Conservation (phyloP, 768 basidiomycete species). For the Lyophyllum decastes region DNA sequence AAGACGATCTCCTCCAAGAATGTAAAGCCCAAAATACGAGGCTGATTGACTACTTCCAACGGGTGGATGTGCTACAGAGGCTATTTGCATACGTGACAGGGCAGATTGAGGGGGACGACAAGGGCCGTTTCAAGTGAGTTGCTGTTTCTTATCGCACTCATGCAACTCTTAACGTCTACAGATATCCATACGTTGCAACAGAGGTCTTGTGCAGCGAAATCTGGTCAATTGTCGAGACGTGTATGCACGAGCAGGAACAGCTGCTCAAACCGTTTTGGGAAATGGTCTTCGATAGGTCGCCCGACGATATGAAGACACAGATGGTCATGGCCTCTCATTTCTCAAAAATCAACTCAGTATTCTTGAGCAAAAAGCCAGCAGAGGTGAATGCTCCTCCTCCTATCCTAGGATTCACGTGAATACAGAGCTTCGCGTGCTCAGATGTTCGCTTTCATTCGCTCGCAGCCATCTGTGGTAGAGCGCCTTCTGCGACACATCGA, state of each 20-base stretch:
- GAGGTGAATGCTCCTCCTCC: slow-evolving; percentile 64
- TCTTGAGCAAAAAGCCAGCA: slow-evolving; percentile 84
- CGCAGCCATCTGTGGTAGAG: slow-evolving; percentile 79
- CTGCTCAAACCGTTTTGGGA: slow-evolving; percentile 92
- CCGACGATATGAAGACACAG: slow-evolving; percentile 85
- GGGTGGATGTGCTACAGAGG: slow-evolving; percentile 77
- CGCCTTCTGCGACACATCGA: slow-evolving; percentile 85
- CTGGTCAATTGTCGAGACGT: slow-evolving; percentile 93
- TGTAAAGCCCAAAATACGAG: slow-evolving; percentile 93
- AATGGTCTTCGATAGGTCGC: slow-evolving; percentile 72
- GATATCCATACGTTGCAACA: slow-evolving; percentile 91
- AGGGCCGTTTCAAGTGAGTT: slow-evolving; percentile 80
- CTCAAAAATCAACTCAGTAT: slow-evolving; percentile 89
- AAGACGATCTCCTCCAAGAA: slow-evolving; percentile 92
- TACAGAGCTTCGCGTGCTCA: slow-evolving; percentile 39
- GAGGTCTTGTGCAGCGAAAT: slow-evolving; percentile 96
- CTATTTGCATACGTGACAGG: slow-evolving; percentile 86
- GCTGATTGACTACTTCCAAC: slow-evolving; percentile 84
- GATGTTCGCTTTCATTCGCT: slow-evolving; percentile 93
- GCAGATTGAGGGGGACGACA: slow-evolving; percentile 80
- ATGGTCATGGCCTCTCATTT: slow-evolving; percentile 91
- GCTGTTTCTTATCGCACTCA: background rate
- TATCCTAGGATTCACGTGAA: slow-evolving; percentile 23
- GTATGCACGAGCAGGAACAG: slow-evolving; percentile 68
- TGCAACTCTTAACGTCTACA: slow-evolving; percentile 27